phyloP scores from a whole-genome alignment of 768 basidiomycete species.

The Leccinum boreale region DNA sequence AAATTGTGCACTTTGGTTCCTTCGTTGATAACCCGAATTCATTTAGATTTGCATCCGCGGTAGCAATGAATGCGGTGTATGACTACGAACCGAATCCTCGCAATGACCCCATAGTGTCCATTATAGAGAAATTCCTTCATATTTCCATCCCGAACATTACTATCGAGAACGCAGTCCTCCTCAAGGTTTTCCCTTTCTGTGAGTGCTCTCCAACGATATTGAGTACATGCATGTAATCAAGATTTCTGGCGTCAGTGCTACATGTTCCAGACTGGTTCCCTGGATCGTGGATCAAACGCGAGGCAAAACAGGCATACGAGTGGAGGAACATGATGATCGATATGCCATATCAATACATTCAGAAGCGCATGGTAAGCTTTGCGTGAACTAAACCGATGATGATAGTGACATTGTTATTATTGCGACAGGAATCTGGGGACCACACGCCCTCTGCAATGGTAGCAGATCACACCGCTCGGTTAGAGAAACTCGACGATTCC shows the following conservation, averaged over 20 bases:
- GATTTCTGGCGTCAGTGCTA: not conserved
- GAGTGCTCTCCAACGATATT: not conserved
- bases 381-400: not conserved
- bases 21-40: not conserved
- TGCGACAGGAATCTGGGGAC: not conserved
- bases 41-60: constrained; percentile 30
- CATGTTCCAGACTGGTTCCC: constrained; percentile 11
- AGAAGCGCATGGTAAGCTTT: not conserved
- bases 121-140: not conserved
- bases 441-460: constrained; percentile 2
- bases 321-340: not conserved
- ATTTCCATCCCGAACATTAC: not conserved
- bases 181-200: not conserved
- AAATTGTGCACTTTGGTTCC: too few relatives aligned
- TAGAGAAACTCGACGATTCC: constrained; percentile 1
- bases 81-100: not conserved
- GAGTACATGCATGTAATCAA: not conserved
- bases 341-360: constrained; percentile 1
- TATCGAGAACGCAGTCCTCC: not conserved
- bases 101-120: not conserved
- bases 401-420: not conserved
- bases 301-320: not conserved
- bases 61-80: constrained; percentile 17
- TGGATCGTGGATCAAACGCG: constrained; percentile 6
- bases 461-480: constrained; percentile 7